A percentile compares a stretch with the other conserved stretches of the same genome.
These are phyloP conservation scores for Colletotrichum somersetense DNA, from an alignment of 2,329 filamentous ascomycete genomes.

Conservation along the genomic window DNA sequence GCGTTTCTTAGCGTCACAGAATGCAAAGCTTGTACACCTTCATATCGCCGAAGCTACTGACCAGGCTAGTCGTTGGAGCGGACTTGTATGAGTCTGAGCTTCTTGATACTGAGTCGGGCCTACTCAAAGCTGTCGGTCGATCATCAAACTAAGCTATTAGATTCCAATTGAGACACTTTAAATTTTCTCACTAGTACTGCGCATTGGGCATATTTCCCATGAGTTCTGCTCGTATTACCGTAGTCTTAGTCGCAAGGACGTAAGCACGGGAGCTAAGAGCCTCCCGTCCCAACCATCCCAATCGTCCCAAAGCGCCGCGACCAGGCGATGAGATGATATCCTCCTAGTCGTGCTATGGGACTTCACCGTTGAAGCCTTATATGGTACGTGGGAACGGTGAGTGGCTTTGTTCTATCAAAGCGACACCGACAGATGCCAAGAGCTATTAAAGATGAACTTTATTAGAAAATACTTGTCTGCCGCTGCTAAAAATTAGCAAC, in stretches of 20 bases:
- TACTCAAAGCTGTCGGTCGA: neutral
- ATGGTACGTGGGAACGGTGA: neutral
- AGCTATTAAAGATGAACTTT: neutral
- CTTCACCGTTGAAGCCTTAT: neutral
- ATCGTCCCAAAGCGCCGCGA: neutral
- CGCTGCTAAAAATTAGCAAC: neutral
- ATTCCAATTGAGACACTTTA: no score
- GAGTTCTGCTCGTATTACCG: conserved; percentile 2
- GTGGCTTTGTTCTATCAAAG: neutral
- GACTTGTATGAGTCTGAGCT: neutral
- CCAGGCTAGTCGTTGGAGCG: neutral
- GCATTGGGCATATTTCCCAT: conserved; percentile 1
- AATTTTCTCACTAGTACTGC: neutral
- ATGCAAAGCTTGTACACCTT: conserved; percentile 1
- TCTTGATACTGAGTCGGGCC: neutral
- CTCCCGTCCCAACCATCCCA: conserved; percentile 1
- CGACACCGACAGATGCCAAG: conserved; percentile 23
- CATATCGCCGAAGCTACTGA: neutral
- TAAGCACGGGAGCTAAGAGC: conserved; percentile 4
- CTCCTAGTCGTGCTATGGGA: neutral
- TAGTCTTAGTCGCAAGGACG: conserved; percentile 4
- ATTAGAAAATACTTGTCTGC: no score
- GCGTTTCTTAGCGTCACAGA: no score
- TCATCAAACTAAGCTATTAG: neutral
- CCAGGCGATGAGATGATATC: neutral